Percentiles rank a stretch among this genome's conserved stretches.
Evolutionary conservation across 2,329 filamentous ascomycete species (phyloP).

Genomic region (Ceratocystis diversiconidia): DNA sequence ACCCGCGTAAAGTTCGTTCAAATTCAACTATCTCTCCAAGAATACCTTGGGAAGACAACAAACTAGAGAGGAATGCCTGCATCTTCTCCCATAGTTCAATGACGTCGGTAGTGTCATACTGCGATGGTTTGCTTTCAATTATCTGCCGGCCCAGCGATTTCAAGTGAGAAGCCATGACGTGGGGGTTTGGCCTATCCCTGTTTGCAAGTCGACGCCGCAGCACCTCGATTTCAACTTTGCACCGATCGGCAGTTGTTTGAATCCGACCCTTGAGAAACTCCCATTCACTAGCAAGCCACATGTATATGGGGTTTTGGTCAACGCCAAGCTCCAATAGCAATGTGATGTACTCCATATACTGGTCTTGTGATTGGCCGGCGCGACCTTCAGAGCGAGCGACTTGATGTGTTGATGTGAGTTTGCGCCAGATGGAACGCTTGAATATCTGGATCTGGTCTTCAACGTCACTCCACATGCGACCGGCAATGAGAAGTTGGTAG

Average conservation of each 20-base stretch:
- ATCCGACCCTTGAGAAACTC: constrained; percentile 83
- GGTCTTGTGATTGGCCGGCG: constrained; percentile 51
- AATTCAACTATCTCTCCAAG: constrained; percentile 85
- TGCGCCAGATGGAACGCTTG: constrained; percentile 81
- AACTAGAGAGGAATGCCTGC: constrained; percentile 52
- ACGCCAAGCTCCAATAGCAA: constrained; percentile 86
- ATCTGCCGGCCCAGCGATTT: constrained; percentile 56
- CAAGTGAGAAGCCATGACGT: constrained; percentile 60
- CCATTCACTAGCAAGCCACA: constrained; percentile 83
- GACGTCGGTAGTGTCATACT: constrained; percentile 65
- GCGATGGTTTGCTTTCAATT: constrained; percentile 43
- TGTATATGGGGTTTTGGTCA: constrained; percentile 90
- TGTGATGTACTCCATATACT: constrained; percentile 80
- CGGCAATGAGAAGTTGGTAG: constrained; percentile 75
- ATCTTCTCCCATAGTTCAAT: constrained; percentile 91
- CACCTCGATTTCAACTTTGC: constrained; percentile 83
- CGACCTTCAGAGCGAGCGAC: constrained; percentile 36
- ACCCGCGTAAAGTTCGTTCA: constrained; percentile 82
- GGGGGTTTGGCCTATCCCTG: constrained; percentile 54
- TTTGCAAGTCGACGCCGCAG: constrained; percentile 66
- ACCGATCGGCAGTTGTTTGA: constrained; percentile 63
- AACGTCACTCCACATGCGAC: constrained; percentile 89
- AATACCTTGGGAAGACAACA: constrained; percentile 67
- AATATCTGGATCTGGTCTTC: constrained; percentile 74
- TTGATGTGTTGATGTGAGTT: constrained; percentile 54